Evolutionary conservation across 2,329 filamentous ascomycete genomes (phyloP).

Genomic region (Diaporthe batatas): DNA sequence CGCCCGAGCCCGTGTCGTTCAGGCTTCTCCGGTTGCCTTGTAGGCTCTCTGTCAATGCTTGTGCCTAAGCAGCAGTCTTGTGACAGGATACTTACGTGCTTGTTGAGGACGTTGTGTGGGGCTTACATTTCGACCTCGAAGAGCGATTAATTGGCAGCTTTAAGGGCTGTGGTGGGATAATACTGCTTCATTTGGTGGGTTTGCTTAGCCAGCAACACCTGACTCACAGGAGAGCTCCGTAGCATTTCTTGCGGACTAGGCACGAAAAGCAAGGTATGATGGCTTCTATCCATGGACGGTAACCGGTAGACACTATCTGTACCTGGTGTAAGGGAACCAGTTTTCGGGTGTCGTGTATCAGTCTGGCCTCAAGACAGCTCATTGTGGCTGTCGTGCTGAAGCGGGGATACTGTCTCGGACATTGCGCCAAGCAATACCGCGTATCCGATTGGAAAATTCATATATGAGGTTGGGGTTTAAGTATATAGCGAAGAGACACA

Average conservation of each 20-base stretch:
- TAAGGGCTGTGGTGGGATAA: too few species aligned
- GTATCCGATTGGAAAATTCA: background rate
- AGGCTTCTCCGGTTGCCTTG: background rate
- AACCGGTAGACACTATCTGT: too few species aligned
- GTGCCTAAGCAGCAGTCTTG: background rate
- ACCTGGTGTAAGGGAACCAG: background rate
- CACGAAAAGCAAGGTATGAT: background rate
- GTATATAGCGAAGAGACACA: background rate
- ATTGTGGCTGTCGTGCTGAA: background rate
- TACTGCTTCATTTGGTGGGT: background rate
- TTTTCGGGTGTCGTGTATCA: background rate
- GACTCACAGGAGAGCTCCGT: background rate
- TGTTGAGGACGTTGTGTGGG: background rate
- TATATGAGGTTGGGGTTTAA: background rate
- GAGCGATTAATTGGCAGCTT: background rate
- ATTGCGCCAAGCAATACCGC: too few species aligned
- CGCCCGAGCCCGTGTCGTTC: background rate
- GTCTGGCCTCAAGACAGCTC: background rate
- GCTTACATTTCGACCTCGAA: background rate
- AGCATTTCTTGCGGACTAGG: background rate
- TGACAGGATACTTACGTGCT: background rate
- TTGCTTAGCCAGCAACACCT: background rate
- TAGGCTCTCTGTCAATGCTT: too few species aligned
- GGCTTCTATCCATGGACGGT: background rate
- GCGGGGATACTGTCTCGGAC: background rate